Evolutionary conservation across 116 monocot genomes (phyloP).

Genomic region (Iris pallida): DNA sequence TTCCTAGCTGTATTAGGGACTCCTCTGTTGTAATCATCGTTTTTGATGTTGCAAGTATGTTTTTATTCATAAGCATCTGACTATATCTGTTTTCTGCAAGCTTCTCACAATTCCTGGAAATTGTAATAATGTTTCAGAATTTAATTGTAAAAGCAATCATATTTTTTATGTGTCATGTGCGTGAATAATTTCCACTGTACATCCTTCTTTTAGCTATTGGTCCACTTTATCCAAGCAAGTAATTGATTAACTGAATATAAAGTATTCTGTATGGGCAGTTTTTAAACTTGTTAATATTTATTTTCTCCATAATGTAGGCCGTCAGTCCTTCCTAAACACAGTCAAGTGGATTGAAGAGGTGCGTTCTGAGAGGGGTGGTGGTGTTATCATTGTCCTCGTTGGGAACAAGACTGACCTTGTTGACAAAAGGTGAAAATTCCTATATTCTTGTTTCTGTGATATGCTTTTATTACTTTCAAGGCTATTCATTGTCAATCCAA

Average conservation of each 20-base stretch:
- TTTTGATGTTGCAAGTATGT: slow-evolving; percentile 30
- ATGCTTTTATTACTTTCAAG: no score
- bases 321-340: slow-evolving; percentile 58
- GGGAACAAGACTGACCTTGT: slow-evolving; percentile 70
- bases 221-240: no score
- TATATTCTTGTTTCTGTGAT: neutral
- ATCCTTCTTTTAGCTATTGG: no score
- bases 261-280: neutral
- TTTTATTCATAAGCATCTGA: slow-evolving; percentile 23
- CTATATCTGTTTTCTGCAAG: slow-evolving; percentile 18
- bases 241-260: no score
- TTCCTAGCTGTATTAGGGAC: slow-evolving; percentile 53
- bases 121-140: neutral
- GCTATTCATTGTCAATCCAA: no score
- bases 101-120: neutral
- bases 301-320: slow-evolving; percentile 19
- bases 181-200: no score
- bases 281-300: neutral
- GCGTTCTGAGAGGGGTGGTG: slow-evolving; percentile 53
- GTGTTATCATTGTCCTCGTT: slow-evolving; percentile 65
- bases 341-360: slow-evolving; percentile 73
- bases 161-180: no score
- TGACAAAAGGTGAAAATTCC: slow-evolving; percentile 46
- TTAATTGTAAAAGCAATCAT: neutral
- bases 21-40: slow-evolving; percentile 52